Evolutionary conservation across 148 eudicot genomes (phyloP).

Genomic region (Nepenthes mirabilis): DNA sequence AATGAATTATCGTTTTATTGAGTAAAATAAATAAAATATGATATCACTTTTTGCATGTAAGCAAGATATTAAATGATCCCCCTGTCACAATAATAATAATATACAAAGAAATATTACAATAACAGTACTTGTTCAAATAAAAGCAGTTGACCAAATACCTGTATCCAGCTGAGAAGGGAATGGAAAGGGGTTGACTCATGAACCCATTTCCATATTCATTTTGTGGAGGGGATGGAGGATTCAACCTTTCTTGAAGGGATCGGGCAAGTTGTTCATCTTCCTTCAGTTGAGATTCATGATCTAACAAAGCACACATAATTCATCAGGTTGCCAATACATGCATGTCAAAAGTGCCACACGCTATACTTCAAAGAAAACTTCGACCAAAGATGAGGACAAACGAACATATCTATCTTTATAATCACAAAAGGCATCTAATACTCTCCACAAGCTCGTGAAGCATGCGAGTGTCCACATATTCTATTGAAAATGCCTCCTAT

Average conservation of each 20-base stretch:
- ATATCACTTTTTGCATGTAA: too few relatives aligned
- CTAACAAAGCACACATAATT: slow-evolving; percentile 13
- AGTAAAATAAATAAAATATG: too few relatives aligned
- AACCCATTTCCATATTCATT: slow-evolving; percentile 21
- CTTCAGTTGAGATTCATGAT: slow-evolving; percentile 41
- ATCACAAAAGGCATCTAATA: too few relatives aligned
- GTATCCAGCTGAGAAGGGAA: slow-evolving; percentile 46
- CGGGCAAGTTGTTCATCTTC: slow-evolving; percentile 72
- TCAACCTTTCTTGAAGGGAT: slow-evolving; percentile 66
- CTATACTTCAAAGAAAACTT: too few relatives aligned
- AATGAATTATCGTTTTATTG: too few relatives aligned
- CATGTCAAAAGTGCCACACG: not conserved
- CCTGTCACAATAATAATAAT: not conserved
- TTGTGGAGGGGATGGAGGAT: slow-evolving; percentile 36
- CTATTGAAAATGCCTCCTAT: too few relatives aligned
- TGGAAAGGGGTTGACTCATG: slow-evolving; percentile 38
- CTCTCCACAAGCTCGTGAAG: too few relatives aligned
- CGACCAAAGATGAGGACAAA: too few relatives aligned
- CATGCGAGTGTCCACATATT: too few relatives aligned
- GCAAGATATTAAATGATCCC: not conserved
- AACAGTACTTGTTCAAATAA: not conserved
- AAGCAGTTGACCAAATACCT: slow-evolving; percentile 26
- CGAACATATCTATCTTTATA: not conserved
- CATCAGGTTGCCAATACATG: not conserved
- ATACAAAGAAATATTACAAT: not conserved